phyloP scores from a whole-genome alignment of 106 monocot genomes.

The Amphibolis antarctica region DNA sequence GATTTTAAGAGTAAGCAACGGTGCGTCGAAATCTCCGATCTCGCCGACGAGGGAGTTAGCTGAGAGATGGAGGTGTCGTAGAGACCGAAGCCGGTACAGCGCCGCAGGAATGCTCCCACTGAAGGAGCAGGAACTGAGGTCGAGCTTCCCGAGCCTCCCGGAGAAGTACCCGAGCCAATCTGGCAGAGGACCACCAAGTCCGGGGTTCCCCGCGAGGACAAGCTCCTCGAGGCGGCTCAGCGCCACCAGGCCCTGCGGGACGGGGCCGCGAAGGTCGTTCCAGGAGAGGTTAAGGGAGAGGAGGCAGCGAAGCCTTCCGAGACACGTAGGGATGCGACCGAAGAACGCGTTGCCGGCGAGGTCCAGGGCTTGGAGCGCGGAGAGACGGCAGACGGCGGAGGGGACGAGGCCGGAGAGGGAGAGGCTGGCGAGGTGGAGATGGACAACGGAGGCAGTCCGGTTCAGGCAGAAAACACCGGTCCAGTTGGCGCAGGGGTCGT shows the following conservation, averaged over 20 bases:
- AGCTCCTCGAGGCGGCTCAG: conserved; percentile 25
- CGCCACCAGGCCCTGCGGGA: conserved; percentile 17
- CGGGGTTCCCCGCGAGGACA: conserved; percentile 23
- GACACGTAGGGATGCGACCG: conserved; percentile 33
- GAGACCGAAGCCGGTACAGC: conserved; percentile 20
- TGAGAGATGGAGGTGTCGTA: conserved; percentile 35
- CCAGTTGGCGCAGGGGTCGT: conserved; percentile 7
- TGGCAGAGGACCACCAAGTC: conserved; percentile 22
- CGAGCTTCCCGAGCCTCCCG: conserved; percentile 14
- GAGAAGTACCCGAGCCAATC: conserved; percentile 33
- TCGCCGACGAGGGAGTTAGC: conserved; percentile 22
- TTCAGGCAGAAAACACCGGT: conserved; percentile 13
- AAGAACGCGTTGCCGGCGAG: conserved; percentile 38
- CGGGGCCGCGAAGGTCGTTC: conserved; percentile 26
- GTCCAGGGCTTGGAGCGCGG: conserved; percentile 23
- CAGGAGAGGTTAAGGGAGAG: conserved; percentile 28
- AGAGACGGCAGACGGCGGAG: conserved; percentile 33
- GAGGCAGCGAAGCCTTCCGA: conserved; percentile 24
- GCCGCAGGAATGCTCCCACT: conserved; percentile 26
- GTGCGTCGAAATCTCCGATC: conserved; percentile 30
- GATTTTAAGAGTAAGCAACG: conserved; percentile 27
- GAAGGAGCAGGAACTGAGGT: conserved; percentile 23
- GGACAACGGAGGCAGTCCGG: conserved; percentile 25
- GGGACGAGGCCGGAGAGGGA: conserved; percentile 11
- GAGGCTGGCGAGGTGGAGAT: conserved; percentile 28